A percentile compares a stretch with the other conserved stretches of the same genome.
Evolutionary conservation across 2,329 filamentous ascomycete species (phyloP).

Genomic region (Penicillium thymicola): DNA sequence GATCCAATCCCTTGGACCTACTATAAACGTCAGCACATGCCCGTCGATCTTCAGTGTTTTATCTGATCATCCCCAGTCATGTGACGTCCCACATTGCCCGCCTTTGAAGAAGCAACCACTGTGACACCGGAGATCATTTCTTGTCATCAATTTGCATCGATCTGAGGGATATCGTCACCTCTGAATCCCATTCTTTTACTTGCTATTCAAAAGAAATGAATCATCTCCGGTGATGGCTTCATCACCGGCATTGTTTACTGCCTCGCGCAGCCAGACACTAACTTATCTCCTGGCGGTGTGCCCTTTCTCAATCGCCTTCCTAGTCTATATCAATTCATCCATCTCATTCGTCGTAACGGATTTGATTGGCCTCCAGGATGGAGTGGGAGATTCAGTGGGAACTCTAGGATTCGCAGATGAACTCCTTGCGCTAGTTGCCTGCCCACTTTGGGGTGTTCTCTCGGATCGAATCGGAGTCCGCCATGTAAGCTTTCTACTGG

Average conservation of each 20-base stretch:
- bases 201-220: slow-evolving; percentile 13
- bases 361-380: slow-evolving; percentile 54
- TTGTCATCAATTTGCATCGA: background rate
- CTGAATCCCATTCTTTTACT: background rate
- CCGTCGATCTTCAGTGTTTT: slow-evolving; percentile 7
- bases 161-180: background rate
- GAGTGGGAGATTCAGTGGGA: slow-evolving; percentile 60
- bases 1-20: background rate
- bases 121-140: background rate
- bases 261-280: slow-evolving; percentile 54
- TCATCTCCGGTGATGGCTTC: slow-evolving; percentile 27
- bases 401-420: slow-evolving; percentile 51
- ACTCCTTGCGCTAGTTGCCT: slow-evolving; percentile 47
- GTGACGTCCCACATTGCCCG: slow-evolving; percentile 6
- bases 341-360: slow-evolving; percentile 64
- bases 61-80: slow-evolving; percentile 11
- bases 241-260: slow-evolving; percentile 49
- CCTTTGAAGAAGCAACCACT: slow-evolving; percentile 1
- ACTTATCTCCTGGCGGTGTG: slow-evolving; percentile 62
- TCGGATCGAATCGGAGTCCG: slow-evolving; percentile 50
- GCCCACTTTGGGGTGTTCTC: slow-evolving; percentile 49
- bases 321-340: slow-evolving; percentile 64
- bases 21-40: background rate
- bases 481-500: slow-evolving; percentile 35
- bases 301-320: slow-evolving; percentile 63